Evolutionary conservation across 495 filamentous ascomycete genomes (phyloP), one percentile per base, ranked within the genome.

Genomic region (Thozetella sp.): DNA sequence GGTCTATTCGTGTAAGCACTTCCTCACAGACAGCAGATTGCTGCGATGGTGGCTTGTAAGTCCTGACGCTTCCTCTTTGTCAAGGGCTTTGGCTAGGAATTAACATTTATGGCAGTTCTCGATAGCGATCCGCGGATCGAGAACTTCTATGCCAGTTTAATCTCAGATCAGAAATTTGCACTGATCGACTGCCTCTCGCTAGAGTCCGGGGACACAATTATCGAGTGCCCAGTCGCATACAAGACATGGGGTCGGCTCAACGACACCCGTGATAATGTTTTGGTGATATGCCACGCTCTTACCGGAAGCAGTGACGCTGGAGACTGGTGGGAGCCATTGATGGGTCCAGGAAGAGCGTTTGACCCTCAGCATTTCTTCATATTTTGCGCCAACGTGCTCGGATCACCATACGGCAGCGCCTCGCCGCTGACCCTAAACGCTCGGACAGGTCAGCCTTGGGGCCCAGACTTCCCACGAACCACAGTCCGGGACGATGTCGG

Each of bases 401-500:
- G 74, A 12, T 71, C 69, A 12, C 72, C 72, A 0, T 75, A 75
- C 57, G 74, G 74, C 0, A 66, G 71, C 48, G 67, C 70, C 0
- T 73, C 70, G 13, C 67, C 74, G 15, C 56, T 77, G 25, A 63
- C 62, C 15, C 61, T 54, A 12, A 61, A 71, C 48, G 65, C 63
- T 22, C 54, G 58, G 45, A 73, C 70, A 22, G 68, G 69, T 19
- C 45, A 53, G 67, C 56, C 25, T 75, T 74, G 48, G 74, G 71
- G 3, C 67, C 69, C 55, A 60, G 64, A 2, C 30, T 77, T 77
- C 51, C 74, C 74, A 2, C 56, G 63, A 50, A 77, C 74, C 13
- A 75, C 71, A 6, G 64, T 76, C 26, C 65, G 74, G 12, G 74
- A 76, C 45, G 74, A 76, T 67, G 72, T 76, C 43, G 74, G 72